Evolutionary conservation across 345 rosid genomes (phyloP).

Genomic region (Salix udensis): DNA sequence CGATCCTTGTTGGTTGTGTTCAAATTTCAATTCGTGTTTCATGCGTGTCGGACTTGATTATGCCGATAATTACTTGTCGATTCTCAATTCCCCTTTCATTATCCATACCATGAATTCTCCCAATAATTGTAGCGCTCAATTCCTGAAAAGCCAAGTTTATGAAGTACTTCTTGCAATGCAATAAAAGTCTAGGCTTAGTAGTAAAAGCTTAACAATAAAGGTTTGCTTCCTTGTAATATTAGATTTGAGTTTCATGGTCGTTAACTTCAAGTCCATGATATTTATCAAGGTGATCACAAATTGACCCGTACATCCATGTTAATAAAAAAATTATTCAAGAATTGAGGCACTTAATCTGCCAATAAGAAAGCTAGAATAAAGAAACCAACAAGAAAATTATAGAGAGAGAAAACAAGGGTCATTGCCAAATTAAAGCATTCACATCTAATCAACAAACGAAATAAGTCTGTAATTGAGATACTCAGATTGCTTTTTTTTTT

Average conservation of each 20-base stretch:
- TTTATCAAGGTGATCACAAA: no score
- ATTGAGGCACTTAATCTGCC: neutral
- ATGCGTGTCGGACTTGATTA: neutral
- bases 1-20: neutral
- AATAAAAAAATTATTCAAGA: neutral
- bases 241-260: no score
- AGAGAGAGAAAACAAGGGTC: neutral
- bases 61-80: neutral
- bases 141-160: neutral
- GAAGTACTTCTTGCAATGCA: neutral
- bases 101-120: conserved; percentile 2
- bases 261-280: accelerated
- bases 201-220: no score
- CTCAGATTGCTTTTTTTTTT: neutral
- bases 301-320: no score
- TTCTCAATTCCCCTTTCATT: neutral
- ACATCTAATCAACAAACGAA: neutral
- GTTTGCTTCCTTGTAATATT: no score
- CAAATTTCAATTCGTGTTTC: conserved; percentile 2
- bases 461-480: neutral
- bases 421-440: conserved; percentile 4
- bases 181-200: no score
- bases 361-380: neutral
- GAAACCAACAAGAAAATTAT: neutral
- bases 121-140: neutral